phyloP scores from a whole-genome alignment of 768 basidiomycete genomes.

The Mycena latifolia region DNA sequence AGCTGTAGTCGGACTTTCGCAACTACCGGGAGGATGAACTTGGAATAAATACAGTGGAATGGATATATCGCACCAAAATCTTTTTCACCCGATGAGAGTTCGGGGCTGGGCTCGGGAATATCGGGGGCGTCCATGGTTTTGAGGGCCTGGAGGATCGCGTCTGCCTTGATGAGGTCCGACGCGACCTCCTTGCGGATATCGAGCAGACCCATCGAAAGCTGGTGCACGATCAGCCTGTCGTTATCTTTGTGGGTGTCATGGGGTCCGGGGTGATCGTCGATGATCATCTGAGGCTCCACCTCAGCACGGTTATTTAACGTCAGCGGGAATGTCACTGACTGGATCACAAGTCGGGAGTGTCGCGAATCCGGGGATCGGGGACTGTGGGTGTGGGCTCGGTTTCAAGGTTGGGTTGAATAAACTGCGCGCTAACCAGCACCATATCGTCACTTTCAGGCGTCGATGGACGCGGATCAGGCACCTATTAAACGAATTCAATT shows the following conservation, averaged over 20 bases:
- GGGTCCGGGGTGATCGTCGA: background rate
- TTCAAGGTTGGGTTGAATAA: too few species aligned
- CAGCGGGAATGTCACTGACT: background rate
- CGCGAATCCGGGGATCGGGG: constrained; percentile 17
- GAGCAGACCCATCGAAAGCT: constrained; percentile 42
- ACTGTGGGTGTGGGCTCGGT: constrained; percentile 7
- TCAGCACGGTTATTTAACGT: background rate
- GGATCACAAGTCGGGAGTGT: background rate
- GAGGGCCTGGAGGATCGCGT: constrained; percentile 43
- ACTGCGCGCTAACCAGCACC: background rate
- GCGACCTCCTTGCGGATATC: constrained; percentile 44
- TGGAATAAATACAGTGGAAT: background rate
- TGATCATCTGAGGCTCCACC: background rate
- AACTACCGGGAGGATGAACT: constrained; percentile 30
- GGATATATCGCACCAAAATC: constrained; percentile 14
- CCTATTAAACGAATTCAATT: background rate
- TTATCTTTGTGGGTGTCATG: constrained; percentile 1
- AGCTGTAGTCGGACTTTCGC: constrained; percentile 41
- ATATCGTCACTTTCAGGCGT: background rate
- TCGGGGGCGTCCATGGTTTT: constrained; percentile 32
- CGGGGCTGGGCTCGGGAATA: constrained; percentile 23
- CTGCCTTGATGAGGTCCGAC: constrained; percentile 41
- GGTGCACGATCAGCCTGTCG: constrained; percentile 23
- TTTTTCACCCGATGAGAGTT: constrained; percentile 6
- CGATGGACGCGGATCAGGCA: too few species aligned